Evolutionary conservation across 2,329 filamentous ascomycete genomes (phyloP), one percentile per base, ranked within the genome.

Genomic region (Hypoxylon sp.): DNA sequence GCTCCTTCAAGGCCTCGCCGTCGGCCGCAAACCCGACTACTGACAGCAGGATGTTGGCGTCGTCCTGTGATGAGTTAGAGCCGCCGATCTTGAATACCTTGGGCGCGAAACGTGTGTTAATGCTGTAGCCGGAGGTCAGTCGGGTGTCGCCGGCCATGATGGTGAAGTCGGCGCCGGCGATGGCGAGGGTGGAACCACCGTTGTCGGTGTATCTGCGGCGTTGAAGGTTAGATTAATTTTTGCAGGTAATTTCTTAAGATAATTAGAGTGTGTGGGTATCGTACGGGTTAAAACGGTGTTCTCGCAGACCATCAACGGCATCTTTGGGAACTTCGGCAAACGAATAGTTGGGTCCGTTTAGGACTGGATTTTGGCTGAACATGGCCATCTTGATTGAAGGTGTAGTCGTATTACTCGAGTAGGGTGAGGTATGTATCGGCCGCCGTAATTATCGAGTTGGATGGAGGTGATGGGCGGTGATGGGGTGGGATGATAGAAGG

Each of bases 71-170:
- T 58, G 94, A 89, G 46, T 92, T 94, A 67, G 94, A 93, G 59
- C 95, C 96, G 67, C 97, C 96, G 75, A 99, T 97, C 83, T 93
- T 94, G 89, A 97, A 99, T 71, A 99, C 92, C 84, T 99, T 99
- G 63, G 96, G 96, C 66, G 91, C 89, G 85, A 93, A 95, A 77
- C 96, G 92, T 66, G 94, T 94, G 89, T 99, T 98, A 91, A 99
- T 99, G 87, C 92, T 98, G 90, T 97, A 99, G 79, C 97, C 96
- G 72, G 93, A 92, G 62, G 94, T 97, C 78, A 94, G 93, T 80
- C 96, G 93, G 75, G 96, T 99, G 85, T 99, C 96, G 83, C 97
- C 96, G 48, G 96, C 96, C 80, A 99, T 90, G 84, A 99, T 97
- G 79, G 94, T 90, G 86, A 98, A 99, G 85, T 97, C 93, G 79